phyloP scores from a whole-genome alignment of 1,284 basidiomycete genomes.

The Fistulina hepatica region DNA sequence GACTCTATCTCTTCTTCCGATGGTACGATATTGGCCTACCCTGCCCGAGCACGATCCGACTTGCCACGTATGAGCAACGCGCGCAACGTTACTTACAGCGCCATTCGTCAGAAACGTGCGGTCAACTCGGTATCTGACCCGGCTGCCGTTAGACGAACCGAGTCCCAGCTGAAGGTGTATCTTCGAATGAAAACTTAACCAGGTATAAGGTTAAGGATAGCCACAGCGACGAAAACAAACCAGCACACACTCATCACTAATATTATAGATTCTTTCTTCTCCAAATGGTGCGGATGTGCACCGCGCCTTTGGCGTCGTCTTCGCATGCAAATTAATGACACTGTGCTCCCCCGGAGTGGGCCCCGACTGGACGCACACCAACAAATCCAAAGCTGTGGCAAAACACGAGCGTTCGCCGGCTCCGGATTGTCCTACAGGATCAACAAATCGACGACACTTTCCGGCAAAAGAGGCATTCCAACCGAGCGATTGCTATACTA shows the following conservation, averaged over 20 bases:
- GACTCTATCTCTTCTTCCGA: slow-evolving; percentile 47
- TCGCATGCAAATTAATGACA: slow-evolving; percentile 4
- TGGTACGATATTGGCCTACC: slow-evolving; percentile 45
- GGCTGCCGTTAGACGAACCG: slow-evolving; percentile 54
- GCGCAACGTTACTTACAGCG: slow-evolving; percentile 52
- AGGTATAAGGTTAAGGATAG: slow-evolving; percentile 14
- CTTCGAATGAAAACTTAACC: background rate
- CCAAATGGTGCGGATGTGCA: slow-evolving; percentile 71
- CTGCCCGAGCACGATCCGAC: slow-evolving; percentile 31
- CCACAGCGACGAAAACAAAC: too few species aligned
- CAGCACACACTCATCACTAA: slow-evolving; percentile 84
- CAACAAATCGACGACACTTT: slow-evolving; percentile 61
- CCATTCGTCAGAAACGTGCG: slow-evolving; percentile 53
- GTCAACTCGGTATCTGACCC: slow-evolving; percentile 64
- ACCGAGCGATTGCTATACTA: slow-evolving; percentile 55
- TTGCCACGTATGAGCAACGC: slow-evolving; percentile 33
- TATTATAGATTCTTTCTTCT: slow-evolving; percentile 76
- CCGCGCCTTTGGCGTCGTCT: slow-evolving; percentile 64
- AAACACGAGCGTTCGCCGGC: slow-evolving; percentile 49
- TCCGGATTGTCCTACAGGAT: slow-evolving; percentile 59
- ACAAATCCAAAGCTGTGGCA: slow-evolving; percentile 51
- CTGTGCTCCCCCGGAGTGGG: background rate
- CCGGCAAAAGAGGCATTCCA: slow-evolving; percentile 55
- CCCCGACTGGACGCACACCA: slow-evolving; percentile 35
- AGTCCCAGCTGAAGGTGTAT: slow-evolving; percentile 48